A percentile compares a stretch with the other conserved stretches of the same genome.
These are phyloP conservation scores for Ophiostoma piceae DNA, from an alignment of 2,329 filamentous ascomycete species.

Conservation along the genomic window DNA sequence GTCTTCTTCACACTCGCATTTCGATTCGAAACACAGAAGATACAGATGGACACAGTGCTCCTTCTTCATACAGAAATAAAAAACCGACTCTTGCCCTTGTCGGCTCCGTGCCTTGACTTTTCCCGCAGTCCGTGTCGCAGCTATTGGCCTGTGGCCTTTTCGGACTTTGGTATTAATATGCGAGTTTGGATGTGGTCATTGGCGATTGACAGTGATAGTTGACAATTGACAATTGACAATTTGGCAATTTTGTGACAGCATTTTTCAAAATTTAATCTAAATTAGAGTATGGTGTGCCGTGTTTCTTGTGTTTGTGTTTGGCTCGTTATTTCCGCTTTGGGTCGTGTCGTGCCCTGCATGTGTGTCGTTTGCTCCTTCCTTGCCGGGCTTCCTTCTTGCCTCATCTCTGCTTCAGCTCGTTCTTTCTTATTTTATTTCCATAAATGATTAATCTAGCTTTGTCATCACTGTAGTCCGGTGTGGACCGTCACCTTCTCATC, in stretches of 20 bases:
- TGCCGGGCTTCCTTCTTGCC: neutral
- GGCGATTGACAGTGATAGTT: neutral
- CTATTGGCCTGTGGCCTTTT: neutral
- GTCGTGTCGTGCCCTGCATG: neutral
- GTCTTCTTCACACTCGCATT: neutral
- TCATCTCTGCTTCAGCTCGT: too few relatives aligned
- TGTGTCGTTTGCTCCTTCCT: slow-evolving; percentile 14
- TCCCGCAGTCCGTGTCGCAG: neutral
- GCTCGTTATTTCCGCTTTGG: slow-evolving; percentile 12
- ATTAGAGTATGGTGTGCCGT: slow-evolving; percentile 10
- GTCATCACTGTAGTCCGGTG: neutral
- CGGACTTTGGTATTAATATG: neutral
- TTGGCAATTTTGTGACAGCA: too few relatives aligned
- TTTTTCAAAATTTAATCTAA: too few relatives aligned
- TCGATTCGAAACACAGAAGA: too few relatives aligned
- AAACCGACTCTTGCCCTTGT: neutral
- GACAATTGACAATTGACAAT: neutral
- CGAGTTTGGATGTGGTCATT: neutral
- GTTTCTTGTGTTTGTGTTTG: slow-evolving; percentile 3
- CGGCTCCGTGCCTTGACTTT: neutral
- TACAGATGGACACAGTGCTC: neutral
- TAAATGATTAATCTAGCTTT: neutral
- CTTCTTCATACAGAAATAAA: neutral
- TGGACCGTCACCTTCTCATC: neutral
- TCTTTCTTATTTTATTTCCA: neutral